Base-by-base conservation (phyloP, 1,284 basidiomycete genomes). In the Cerioporus squamosus region DNA sequence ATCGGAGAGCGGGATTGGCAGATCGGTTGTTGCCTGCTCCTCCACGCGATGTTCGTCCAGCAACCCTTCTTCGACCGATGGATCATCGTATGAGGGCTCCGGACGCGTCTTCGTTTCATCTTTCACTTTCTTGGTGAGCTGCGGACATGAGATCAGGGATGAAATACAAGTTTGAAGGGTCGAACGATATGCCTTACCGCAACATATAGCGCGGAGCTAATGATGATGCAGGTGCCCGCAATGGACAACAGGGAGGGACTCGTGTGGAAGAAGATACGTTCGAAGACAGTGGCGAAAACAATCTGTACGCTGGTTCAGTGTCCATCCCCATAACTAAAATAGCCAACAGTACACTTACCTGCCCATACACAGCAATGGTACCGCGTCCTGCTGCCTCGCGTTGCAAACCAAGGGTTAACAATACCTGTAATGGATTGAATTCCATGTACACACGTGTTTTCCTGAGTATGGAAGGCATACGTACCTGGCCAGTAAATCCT, bases 321-420 rank as follows among this genome's bases (percentile, higher is more conserved):
- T 42, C 33, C 20, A 42, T 7, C 40, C 20, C 5, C 18, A 9
- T 42, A n/a, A 8, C 6, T 18, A 3, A 22, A 6, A 18, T 12
- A 15, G 40, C 5, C 20, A 5, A 22, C 8, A 1, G 17, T 12
- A 64, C 10, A 10, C 66, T 45, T 56, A 82, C 85, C 70, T 86
- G 84, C 9, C 83, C 78, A 65, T 90, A 90, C 0, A 89, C 68
- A 0, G 81, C 87, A 72, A 89, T 79, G 0, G 82, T 76, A 0
- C 82, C 87, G 29, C 88, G 74, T 4, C 85, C 81, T 0, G 84
- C 87, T 0, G 84, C 82, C 68, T 90, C 88, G 14, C 83, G 79
- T 67, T 87, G 86, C 15, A 90, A 73, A 0, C 87, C 87, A 77
- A 87, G 79, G 0, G 85, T 86, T 33, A 88, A 68, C 4, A 88